Evolutionary conservation across 176 grass and related monocot species (phyloP), one percentile per base, ranked within the genome.

Genomic region (Triticum timopheevii): DNA sequence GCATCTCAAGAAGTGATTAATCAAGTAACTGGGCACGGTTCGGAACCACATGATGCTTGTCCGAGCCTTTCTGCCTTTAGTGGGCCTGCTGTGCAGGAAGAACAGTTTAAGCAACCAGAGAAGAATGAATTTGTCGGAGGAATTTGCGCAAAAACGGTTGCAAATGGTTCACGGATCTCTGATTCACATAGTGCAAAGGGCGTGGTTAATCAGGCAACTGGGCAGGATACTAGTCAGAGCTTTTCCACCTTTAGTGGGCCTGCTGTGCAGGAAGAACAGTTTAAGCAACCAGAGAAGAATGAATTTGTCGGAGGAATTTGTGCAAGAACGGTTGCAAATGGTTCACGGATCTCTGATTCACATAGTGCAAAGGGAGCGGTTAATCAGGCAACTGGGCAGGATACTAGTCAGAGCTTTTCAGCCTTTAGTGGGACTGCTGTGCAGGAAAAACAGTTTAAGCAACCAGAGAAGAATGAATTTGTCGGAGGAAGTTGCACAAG

Each of bases 141-240:
- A 86, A 34, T 52, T 47, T 64, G 50, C 17, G 44, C 24, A 62
- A 78, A 68, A 17, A 65, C 78, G 39, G 23, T 6, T 70, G 64
- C 64, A 56, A 76, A 65, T 34, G 76, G 2, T 20, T 22, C 77
- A 25, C 78, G 9, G 39, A 65, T 86, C n/a, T 77, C 83, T 7
- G 80, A 86, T 64, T 90, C 88, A 73, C 81, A 83, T 54, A 73
- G 27, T 65, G 84, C 50, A 54, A 54, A 54, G 50, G 50, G 50
- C 2, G 16, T 5, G 50, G 50, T 19, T 54, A 54, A 54, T 54
- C 16, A 54, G 50, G 50, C 50, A 54, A 54, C 16, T 54, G 50
- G 50, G 50, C 72, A 81, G 25, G 25, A 58, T 68, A 23, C 13
- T 76, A 67, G 44, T 45, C 58, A 27, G 45, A 86, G 78, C 30